Conservation (phyloP, 108 stramenopile genomes). For the Nannochloropsis oceanica region DNA sequence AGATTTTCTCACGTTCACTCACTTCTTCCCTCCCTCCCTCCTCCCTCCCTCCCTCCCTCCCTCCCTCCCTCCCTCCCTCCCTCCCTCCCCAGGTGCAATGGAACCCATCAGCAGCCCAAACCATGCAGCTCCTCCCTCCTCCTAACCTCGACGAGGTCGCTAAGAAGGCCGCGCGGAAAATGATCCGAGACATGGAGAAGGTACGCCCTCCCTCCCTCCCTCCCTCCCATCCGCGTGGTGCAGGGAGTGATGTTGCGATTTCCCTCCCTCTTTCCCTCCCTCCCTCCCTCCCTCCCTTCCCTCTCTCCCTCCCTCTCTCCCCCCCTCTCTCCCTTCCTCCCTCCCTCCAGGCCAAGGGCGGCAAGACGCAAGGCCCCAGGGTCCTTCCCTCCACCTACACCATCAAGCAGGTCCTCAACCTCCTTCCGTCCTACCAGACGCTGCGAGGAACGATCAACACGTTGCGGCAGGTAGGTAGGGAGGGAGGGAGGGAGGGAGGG, state of each 20-base stretch:
- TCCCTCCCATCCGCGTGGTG: background rate
- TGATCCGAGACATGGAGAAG: background rate
- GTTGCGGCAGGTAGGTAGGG: background rate
- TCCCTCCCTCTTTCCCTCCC: background rate
- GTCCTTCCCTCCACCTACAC: background rate
- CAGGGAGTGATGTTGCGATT: background rate
- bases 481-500: background rate
- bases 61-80: background rate
- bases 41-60: background rate
- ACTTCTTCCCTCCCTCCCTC: background rate
- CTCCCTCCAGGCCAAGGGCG: background rate
- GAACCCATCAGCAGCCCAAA: background rate
- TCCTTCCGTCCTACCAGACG: background rate
- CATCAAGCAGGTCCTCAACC: background rate
- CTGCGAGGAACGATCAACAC: background rate
- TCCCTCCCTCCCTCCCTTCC: background rate
- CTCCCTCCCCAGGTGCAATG: background rate
- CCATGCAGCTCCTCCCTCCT: background rate
- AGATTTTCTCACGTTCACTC: background rate
- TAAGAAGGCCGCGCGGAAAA: background rate
- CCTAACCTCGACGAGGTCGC: background rate
- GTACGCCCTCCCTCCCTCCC: background rate
- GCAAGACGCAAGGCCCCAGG: background rate
- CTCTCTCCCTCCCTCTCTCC: background rate
- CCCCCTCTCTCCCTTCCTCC: background rate